A percentile compares a stretch with the other conserved stretches of the same genome.
phyloP scores from a whole-genome alignment of 1,139 yeast genomes.

The Pichia inconspicua region DNA sequence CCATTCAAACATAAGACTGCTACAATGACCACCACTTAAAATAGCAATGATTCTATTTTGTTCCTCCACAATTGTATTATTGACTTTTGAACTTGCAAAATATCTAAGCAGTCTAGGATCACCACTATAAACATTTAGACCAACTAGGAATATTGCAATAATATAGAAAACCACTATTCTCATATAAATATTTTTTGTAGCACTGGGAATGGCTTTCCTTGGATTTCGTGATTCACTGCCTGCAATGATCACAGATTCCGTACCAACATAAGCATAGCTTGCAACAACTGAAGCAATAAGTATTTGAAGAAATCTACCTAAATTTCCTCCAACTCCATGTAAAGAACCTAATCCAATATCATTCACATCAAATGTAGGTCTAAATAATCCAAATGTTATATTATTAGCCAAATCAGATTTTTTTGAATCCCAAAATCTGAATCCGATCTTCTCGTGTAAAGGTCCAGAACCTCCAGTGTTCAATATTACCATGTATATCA shows the following conservation, averaged over 20 bases:
- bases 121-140: conserved; percentile 66
- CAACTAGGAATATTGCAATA: conserved; percentile 62
- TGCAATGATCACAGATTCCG: conserved; percentile 76
- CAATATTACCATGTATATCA: conserved; percentile 56
- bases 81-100: conserved; percentile 20
- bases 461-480: conserved; percentile 44
- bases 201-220: conserved; percentile 67
- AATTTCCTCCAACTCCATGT: conserved; percentile 52
- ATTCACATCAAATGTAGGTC: conserved; percentile 56
- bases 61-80: conserved; percentile 9
- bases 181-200: conserved; percentile 68
- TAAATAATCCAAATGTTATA: conserved; percentile 60
- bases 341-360: conserved; percentile 44
- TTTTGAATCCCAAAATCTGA: conserved; percentile 53
- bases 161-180: conserved; percentile 63
- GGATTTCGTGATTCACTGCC: conserved; percentile 86
- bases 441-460: conserved; percentile 42
- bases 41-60: conserved; percentile 18
- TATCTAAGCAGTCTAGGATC: conserved; percentile 62
- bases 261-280: conserved; percentile 69
- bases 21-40: conserved; percentile 29
- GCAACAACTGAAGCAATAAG: conserved; percentile 58
- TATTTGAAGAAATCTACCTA: conserved; percentile 60
- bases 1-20: conserved; percentile 30
- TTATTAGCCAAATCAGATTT: conserved; percentile 43